phyloP scores from a whole-genome alignment of 2,329 filamentous ascomycete species.

The Aspergillus awamori region DNA sequence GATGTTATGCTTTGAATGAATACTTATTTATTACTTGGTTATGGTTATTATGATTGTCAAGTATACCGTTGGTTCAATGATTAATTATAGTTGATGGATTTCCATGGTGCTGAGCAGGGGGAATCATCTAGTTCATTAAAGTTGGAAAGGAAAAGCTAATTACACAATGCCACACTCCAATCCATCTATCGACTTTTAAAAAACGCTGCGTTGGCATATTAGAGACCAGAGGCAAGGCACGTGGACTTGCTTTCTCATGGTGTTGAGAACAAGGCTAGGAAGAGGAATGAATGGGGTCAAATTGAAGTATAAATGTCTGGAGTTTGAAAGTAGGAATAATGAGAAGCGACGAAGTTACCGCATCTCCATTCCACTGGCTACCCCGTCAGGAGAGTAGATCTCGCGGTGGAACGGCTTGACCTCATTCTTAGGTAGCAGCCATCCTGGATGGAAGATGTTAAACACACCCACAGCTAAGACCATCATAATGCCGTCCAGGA shows the following conservation, averaged over 20 bases:
- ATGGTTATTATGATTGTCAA: no score
- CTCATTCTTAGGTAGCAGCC: conserved; percentile 36
- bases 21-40: no score
- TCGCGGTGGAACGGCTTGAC: conserved; percentile 15
- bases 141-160: background rate
- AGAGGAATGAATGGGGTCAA: background rate
- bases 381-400: conserved; percentile 3
- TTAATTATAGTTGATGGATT: no score
- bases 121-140: no score
- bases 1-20: no score
- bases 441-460: conserved; percentile 50
- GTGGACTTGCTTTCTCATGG: background rate
- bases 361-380: conserved; percentile 10
- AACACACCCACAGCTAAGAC: conserved; percentile 50
- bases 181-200: background rate
- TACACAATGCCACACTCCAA: background rate
- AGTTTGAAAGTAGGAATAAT: background rate
- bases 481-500: conserved; percentile 55
- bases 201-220: background rate
- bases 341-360: background rate
- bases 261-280: no score
- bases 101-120: no score
- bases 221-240: background rate
- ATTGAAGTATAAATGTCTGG: background rate
- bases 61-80: no score